phyloP scores from a whole-genome alignment of 208 protist species.

The Crithidia expoeki region DNA sequence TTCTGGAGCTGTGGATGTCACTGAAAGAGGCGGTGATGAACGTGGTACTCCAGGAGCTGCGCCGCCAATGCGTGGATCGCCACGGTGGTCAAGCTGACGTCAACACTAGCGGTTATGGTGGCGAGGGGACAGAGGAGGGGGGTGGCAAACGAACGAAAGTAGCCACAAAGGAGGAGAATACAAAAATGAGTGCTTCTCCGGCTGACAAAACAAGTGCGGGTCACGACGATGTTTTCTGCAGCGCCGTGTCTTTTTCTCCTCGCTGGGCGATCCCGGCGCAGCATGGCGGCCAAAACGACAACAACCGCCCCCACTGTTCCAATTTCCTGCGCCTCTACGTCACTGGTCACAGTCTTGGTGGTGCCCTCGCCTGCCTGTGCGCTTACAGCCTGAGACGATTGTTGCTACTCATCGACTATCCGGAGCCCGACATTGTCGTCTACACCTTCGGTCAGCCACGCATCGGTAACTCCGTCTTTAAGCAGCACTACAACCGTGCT shows the following conservation, averaged over 20 bases:
- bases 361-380: constrained; percentile 76
- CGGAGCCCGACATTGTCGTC: constrained; percentile 61
- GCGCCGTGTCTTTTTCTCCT: constrained; percentile 16
- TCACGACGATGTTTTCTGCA: not conserved
- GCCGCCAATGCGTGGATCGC: not conserved
- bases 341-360: constrained; percentile 84
- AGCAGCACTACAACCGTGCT: constrained; percentile 69
- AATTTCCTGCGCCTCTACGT: constrained; percentile 55
- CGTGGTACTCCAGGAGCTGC: constrained; percentile 55
- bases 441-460: constrained; percentile 87
- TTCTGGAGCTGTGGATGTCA: constrained; percentile 79
- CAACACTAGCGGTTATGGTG: not conserved
- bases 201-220: not conserved
- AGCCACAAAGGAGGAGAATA: not conserved
- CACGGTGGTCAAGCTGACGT: not conserved
- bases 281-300: not conserved
- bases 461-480: constrained; percentile 77
- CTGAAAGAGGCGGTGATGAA: constrained; percentile 67
- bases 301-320: not conserved
- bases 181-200: not conserved
- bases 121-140: not conserved
- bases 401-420: constrained; percentile 59
- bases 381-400: constrained; percentile 74
- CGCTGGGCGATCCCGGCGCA: constrained; percentile 10
- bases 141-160: not conserved